phyloP scores from a whole-genome alignment of 2,329 filamentous ascomycete genomes.

The Rhynchosporium secalis region DNA sequence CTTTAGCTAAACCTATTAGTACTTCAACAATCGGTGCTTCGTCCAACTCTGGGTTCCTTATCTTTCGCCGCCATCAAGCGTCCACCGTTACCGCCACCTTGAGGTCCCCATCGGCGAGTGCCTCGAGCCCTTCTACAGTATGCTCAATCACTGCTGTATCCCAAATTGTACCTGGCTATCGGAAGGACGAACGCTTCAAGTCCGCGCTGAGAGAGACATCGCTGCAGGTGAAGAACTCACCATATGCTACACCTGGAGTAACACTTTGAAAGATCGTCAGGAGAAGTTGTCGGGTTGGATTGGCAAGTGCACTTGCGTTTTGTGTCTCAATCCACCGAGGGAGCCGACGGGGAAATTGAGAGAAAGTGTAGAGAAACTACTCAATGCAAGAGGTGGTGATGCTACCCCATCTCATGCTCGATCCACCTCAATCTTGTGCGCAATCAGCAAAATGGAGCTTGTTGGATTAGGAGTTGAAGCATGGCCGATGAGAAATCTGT shows the following conservation, averaged over 20 bases:
- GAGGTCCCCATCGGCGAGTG: slow-evolving; percentile 31
- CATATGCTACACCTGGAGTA: slow-evolving; percentile 34
- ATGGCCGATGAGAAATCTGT: not conserved
- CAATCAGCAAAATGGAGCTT: not conserved
- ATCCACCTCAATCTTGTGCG: not conserved
- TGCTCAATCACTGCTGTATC: slow-evolving; percentile 43
- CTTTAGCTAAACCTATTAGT: not conserved
- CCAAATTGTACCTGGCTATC: slow-evolving; percentile 42
- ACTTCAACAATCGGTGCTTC: slow-evolving; percentile 11
- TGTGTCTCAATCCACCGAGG: not conserved
- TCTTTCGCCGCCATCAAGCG: not conserved
- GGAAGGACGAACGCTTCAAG: slow-evolving; percentile 38
- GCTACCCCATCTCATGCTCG: not conserved
- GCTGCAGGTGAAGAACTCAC: slow-evolving; percentile 42
- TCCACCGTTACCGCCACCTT: not conserved
- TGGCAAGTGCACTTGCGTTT: slow-evolving; percentile 1
- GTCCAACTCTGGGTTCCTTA: slow-evolving; percentile 5
- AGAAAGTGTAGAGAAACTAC: not conserved
- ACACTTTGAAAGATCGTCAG: not conserved
- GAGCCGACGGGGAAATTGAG: not conserved
- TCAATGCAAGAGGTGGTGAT: not conserved
- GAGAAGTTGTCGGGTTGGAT: not conserved
- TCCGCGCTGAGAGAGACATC: slow-evolving; percentile 40
- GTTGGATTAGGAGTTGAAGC: not conserved
- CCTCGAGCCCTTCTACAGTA: slow-evolving; percentile 35